Evolutionary conservation across 139 green algal genomes (phyloP), one percentile per base, ranked within the genome.

Genomic region (Chlamydomonas applanata): DNA sequence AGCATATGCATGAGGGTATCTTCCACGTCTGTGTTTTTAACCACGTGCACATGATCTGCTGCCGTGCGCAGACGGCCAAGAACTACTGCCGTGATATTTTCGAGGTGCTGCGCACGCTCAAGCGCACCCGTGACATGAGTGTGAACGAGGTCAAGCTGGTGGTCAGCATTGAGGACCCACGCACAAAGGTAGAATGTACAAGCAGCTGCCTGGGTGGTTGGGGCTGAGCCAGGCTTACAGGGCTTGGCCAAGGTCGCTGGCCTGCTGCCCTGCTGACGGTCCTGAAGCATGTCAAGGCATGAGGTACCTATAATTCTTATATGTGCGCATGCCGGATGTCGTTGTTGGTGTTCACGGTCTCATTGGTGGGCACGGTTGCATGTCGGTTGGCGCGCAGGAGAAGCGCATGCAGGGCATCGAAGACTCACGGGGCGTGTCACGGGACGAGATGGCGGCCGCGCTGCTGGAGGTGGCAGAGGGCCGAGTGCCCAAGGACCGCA

Each of bases 401-500:
- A n/a, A 46, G 75, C 44, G 40, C 13, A 46, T 62, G 44, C 46
- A 57, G 17, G 66, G 56, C 30, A 34, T 72, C 1, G 76, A 94
- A 85, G 87, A 95, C 65, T 83, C 85, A 60, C 82, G 83, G 19
- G 93, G 91, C 29, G 89, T 94, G 14, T 93, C 87, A 0, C 80
- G 93, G 14, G 93, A 97, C 66, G 93, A 97, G 83, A 94, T 97
- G 84, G 90, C 91, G 5, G 78, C 74, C 16, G 93, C 90, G 34
- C 84, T 97, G 80, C 27, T 85, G 53, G 90, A 94, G 34, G 88
- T 97, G 17, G 83, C 85, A 2, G 90, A 92, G 68, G 93, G 93
- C 0, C 72, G 81, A 24, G 69, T 97, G 36, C 93, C 93, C 3
- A 87, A 85, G 22, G 93, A 97, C 79, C 75, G 91, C 27, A 93